Evolutionary conservation across 179 eudicot genomes (phyloP).

Genomic region (Spergularia azorica): DNA sequence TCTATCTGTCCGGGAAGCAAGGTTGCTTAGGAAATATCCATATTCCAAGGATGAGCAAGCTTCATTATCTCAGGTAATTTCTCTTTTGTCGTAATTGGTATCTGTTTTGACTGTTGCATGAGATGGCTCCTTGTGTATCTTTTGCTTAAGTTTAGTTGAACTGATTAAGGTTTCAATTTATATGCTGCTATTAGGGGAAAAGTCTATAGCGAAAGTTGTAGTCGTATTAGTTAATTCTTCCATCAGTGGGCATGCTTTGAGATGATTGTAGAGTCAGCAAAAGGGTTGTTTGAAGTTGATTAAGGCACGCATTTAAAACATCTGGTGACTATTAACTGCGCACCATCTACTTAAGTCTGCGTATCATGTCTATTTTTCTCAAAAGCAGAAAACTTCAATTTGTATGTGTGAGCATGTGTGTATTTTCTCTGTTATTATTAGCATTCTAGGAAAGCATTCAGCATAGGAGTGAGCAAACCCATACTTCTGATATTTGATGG

Average conservation of each 20-base stretch:
- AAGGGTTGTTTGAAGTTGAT: not conserved
- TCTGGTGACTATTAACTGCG: not conserved
- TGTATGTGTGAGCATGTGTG: not conserved
- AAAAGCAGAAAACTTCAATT: not conserved
- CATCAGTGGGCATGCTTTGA: not conserved
- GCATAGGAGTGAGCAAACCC: not conserved
- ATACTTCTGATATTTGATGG: not conserved
- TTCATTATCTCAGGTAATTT: slow-evolving; percentile 46
- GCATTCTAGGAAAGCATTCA: not conserved
- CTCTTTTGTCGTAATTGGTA: slow-evolving; percentile 3
- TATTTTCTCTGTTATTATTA: not conserved
- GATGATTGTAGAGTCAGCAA: not conserved
- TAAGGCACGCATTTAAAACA: not conserved
- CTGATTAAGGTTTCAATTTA: not conserved
- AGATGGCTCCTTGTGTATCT: not conserved
- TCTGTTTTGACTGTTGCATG: slow-evolving; percentile 11
- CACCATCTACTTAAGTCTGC: not conserved
- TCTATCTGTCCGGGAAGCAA: slow-evolving; percentile 57
- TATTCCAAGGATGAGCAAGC: slow-evolving; percentile 33
- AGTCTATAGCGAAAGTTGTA: not conserved
- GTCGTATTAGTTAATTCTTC: not conserved
- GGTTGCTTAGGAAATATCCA: slow-evolving; percentile 35
- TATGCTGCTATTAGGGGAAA: not conserved
- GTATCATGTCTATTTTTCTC: not conserved
- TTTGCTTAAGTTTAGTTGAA: not conserved